phyloP scores from a whole-genome alignment of 345 rosid species.

The Eutrema yunnanense region DNA sequence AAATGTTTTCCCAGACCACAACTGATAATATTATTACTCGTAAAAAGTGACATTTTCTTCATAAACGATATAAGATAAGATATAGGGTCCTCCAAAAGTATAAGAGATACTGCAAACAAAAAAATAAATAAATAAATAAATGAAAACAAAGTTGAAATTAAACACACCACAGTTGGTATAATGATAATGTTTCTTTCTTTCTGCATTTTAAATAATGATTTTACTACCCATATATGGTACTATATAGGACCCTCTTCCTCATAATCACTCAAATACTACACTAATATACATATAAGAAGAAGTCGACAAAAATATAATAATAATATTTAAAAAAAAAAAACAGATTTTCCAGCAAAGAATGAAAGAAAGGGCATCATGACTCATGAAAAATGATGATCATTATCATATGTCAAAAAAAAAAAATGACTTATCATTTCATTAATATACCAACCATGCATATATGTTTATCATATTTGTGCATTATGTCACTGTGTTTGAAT shows the following conservation, averaged over 20 bases:
- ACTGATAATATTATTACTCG: neutral
- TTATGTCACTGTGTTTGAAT: neutral
- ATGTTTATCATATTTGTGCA: neutral
- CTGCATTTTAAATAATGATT: slow-evolving; percentile 13
- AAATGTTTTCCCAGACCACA: neutral
- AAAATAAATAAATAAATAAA: neutral
- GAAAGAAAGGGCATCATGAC: neutral
- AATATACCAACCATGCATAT: neutral
- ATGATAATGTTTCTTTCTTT: slow-evolving; percentile 20
- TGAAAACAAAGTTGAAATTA: neutral
- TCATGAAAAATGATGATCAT: slow-evolving; percentile 1
- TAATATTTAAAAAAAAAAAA: neutral
- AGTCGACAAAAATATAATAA: neutral
- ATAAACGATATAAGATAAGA: neutral
- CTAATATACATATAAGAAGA: neutral
- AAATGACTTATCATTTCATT: neutral
- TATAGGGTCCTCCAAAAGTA: slow-evolving; percentile 1
- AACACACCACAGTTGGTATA: slow-evolving; percentile 25
- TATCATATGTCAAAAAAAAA: neutral
- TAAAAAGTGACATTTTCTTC: neutral
- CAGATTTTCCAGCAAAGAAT: neutral
- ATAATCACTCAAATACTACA: slow-evolving; percentile 10
- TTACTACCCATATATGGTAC: slow-evolving; percentile 7
- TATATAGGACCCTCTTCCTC: slow-evolving; percentile 8
- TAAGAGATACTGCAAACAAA: neutral